phyloP scores from a whole-genome alignment of 805 yeast genomes.

The Schwanniomyces sp. region DNA sequence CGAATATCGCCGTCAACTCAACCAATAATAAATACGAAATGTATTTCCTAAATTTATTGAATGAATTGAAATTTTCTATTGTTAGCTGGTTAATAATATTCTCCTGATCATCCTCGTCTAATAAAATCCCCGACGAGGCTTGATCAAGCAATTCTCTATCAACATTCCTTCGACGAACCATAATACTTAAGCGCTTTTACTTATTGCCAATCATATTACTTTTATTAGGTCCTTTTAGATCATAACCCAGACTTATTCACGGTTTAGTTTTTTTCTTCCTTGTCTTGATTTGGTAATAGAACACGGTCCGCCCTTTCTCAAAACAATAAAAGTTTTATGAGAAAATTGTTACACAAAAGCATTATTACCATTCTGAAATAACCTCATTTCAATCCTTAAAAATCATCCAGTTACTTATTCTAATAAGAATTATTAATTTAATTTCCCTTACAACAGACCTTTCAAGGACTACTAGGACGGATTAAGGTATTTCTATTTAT shows the following conservation, averaged over 20 bases:
- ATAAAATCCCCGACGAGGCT: slow-evolving; percentile 3
- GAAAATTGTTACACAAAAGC: slow-evolving; percentile 7
- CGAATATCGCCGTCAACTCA: slow-evolving; percentile 1
- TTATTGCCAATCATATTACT: neutral
- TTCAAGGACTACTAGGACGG: neutral
- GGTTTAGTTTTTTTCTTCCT: neutral
- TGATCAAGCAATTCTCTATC: slow-evolving; percentile 13
- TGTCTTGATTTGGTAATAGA: slow-evolving; percentile 1
- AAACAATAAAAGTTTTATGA: slow-evolving; percentile 3
- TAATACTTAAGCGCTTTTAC: neutral
- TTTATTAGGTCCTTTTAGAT: neutral
- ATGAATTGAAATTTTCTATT: slow-evolving; percentile 4
- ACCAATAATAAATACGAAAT: neutral
- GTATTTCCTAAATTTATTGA: neutral
- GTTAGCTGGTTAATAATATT: slow-evolving; percentile 5
- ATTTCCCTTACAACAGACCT: neutral
- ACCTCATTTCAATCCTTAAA: neutral
- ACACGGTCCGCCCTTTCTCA: slow-evolving; percentile 1
- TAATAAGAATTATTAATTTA: neutral
- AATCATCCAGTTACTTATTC: neutral
- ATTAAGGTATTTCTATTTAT: neutral
- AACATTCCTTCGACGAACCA: slow-evolving; percentile 12
- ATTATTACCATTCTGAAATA: neutral
- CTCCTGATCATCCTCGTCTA: slow-evolving; percentile 10
- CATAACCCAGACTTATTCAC: neutral